A percentile compares a stretch with the other conserved stretches of the same genome.
phyloP scores from a whole-genome alignment of 202 grass and related monocot genomes.

The Tripidium arundinaceum region DNA sequence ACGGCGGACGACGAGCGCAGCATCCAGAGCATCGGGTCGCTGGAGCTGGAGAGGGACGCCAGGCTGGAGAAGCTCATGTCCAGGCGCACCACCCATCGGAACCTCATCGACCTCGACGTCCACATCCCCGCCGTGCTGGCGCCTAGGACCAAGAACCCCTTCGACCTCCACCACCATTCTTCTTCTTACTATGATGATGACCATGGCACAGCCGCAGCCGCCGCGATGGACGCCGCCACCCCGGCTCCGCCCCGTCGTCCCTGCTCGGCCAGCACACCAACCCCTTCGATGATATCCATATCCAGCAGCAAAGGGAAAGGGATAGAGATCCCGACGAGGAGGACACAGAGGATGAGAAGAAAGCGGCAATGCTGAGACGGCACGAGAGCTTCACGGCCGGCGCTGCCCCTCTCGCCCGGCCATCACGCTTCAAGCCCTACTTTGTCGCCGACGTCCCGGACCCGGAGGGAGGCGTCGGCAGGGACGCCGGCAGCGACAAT shows the following conservation, averaged over 20 bases:
- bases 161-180: constrained; percentile 32
- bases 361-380: constrained; percentile 38
- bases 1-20: constrained; percentile 66
- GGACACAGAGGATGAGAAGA: not conserved
- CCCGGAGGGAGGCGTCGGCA: not conserved
- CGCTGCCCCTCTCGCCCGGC: too few species aligned
- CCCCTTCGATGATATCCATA: constrained; percentile 36
- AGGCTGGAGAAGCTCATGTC: constrained; percentile 72
- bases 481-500: constrained; percentile 22
- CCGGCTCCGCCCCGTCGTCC: constrained; percentile 57
- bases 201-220: not conserved
- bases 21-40: constrained; percentile 55
- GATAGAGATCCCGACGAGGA: not conserved
- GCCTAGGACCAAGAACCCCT: constrained; percentile 33
- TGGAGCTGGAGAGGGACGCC: constrained; percentile 74
- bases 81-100: constrained; percentile 41
- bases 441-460: constrained; percentile 42
- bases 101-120: constrained; percentile 60
- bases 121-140: constrained; percentile 23
- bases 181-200: too few species aligned
- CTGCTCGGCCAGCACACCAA: constrained; percentile 31
- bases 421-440: constrained; percentile 61
- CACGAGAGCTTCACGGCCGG: constrained; percentile 86
- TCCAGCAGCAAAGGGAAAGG: too few species aligned
- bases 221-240: not conserved